Base-by-base conservation (phyloP, 495 filamentous ascomycete genomes). In the Lophium mytilinum region DNA sequence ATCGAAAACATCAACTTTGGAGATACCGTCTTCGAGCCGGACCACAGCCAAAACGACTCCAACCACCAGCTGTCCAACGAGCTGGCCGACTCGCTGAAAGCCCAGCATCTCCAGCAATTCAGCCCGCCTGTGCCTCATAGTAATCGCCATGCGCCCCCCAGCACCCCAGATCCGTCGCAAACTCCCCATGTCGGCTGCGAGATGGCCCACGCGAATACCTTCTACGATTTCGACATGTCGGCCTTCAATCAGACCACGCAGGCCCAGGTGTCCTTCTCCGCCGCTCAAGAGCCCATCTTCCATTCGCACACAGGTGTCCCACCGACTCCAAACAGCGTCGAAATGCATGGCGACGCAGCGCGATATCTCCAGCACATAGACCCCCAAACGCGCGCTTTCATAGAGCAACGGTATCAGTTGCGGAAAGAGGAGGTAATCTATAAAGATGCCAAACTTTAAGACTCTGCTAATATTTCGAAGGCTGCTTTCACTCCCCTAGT, bases 401-500 rank as follows among this genome's bases (percentile, higher is more conserved):
- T 88, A 49, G 85, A 90, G 46, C 78, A 71, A 61, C 69, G 79
- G 39, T 94, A 86, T 72, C 78, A 83, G 61, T 79, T 83, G 37
- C 80, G 87, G 52, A 88, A 88, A 54, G 87, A 92, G 52, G 84
- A 93, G 64, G 86, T 90, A 77, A 89, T 89, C 74, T 61, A 81
- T 73, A 33, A 21, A 15, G 21, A 41, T 43, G 12, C 18, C 18
- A 24, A 19, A n/a, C 9, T n/a, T 17, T 37, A 9, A 37, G 9
- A 36, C 18, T 4, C 12, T 17, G 39, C 61, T 47, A 55, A 54
- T 49, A 4, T 15, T 54, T 63, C 12, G 17, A 48, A 89, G 87
- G 88, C 91, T 72, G 78, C 88, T 21, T 96, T 96, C 70, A 98
- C 93, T 7, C 93, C 93, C 9, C 81, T 98, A 33, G 88, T 95